Percentiles rank a stretch among this genome's conserved stretches.
phyloP scores from a whole-genome alignment of 2,329 filamentous ascomycete species.

The Keithomyces neogunnii region DNA sequence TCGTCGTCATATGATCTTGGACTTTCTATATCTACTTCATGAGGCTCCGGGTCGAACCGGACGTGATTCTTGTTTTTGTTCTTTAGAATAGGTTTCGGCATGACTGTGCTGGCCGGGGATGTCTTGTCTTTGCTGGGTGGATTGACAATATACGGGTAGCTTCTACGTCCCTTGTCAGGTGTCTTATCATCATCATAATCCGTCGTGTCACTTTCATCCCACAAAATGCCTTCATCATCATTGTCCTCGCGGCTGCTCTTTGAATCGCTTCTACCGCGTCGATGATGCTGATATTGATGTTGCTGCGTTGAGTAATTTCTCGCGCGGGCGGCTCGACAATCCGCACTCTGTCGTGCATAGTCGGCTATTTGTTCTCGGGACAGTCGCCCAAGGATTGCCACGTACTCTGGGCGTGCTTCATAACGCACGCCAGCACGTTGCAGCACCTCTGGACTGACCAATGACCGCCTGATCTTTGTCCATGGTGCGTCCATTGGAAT shows the following conservation, averaged over 20 bases:
- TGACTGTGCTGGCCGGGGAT: constrained; percentile 26
- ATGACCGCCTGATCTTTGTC: constrained; percentile 45
- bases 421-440: constrained; percentile 45
- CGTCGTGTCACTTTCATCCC: constrained; percentile 22
- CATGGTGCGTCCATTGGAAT: constrained; percentile 49
- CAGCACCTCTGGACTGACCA: constrained; percentile 48
- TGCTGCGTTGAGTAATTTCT: constrained; percentile 7
- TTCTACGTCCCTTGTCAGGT: constrained; percentile 20
- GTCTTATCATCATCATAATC: constrained; percentile 25
- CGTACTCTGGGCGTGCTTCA: constrained; percentile 50
- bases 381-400: constrained; percentile 50
- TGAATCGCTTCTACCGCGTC: constrained; percentile 19
- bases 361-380: constrained; percentile 41
- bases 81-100: constrained; percentile 53
- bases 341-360: constrained; percentile 39
- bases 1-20: constrained; percentile 23
- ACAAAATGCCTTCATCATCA: constrained; percentile 20
- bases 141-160: constrained; percentile 28
- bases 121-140: constrained; percentile 24
- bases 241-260: constrained; percentile 25
- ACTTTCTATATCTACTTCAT: constrained; percentile 30
- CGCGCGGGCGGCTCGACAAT: constrained; percentile 34
- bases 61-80: constrained; percentile 51
- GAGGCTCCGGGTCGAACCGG: constrained; percentile 40
- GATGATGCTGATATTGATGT: constrained; percentile 6